Evolutionary conservation across 106 monocot species (phyloP), one percentile per base, ranked within the genome.

Genomic region (Allium fistulosum): DNA sequence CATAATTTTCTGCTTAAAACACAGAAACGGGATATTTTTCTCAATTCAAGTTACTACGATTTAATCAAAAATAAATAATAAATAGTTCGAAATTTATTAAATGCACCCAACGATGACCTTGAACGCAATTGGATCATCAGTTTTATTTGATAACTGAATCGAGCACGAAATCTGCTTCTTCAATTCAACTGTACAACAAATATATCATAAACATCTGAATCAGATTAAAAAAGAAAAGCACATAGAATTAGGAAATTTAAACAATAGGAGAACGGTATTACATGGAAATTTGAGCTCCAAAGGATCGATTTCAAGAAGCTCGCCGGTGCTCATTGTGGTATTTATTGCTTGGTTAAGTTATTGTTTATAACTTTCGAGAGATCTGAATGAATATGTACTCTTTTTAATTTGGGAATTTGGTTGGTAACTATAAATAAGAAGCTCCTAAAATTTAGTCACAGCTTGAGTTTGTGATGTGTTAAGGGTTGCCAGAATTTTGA

Each of bases 111-210:
- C 37, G 37, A 17, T 22, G 58, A 94, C 94, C 94, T 94, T 94
- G 47, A 90, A 94, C 14, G 90, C 94, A 26, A 94, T 74, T 61
- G 78, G 67, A 12, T 87, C 78, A 71, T 94, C 90, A 9, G 84
- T 85, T 72, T 85, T 87, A 79, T 94, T 94, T 11, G 80, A 74
- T 6, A 94, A 50, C 78, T 87, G 87, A 47, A 94, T 79, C 26
- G 87, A 87, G 68, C 90, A 90, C n/a, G 94, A 87, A 74, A 90
- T 87, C 90, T 85, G 90, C 84, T 94, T 94, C 87, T 78, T 84
- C 18, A 90, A 65, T 75, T 94, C 94, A 71, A 94, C 94, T 94
- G 49, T 65, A 68, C 75, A 60, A 26, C 37, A 75, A 58, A 28
- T 69, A 53, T 55, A 59, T 26, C 7, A 58, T 63, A 68, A 9